These are phyloP conservation scores for Deakozyma indianensis DNA, from an alignment of 805 yeast species.

Conservation along the genomic window DNA sequence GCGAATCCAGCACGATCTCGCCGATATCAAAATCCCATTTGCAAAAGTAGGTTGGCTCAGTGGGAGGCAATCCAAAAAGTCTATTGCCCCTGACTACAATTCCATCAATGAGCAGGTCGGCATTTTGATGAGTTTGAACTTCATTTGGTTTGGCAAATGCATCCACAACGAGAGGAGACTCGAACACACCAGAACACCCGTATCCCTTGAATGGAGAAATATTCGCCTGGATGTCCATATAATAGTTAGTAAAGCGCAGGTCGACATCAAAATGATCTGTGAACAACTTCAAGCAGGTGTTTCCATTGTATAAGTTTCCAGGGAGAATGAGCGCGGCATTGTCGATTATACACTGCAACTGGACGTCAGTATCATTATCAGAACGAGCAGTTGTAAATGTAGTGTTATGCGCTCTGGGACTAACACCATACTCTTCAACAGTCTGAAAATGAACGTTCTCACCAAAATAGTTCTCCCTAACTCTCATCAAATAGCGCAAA, in stretches of 20 bases:
- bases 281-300: conserved; percentile 44
- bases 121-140: neutral
- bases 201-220: conserved; percentile 40
- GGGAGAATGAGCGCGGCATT: conserved; percentile 68
- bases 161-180: conserved; percentile 8
- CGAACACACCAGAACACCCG: conserved; percentile 6
- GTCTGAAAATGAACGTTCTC: conserved; percentile 73
- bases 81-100: conserved; percentile 50
- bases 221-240: conserved; percentile 75
- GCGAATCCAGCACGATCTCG: conserved; percentile 36
- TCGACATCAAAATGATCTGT: conserved; percentile 62
- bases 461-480: conserved; percentile 86
- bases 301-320: conserved; percentile 48
- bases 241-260: conserved; percentile 75
- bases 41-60: conserved; percentile 76
- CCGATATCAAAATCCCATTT: conserved; percentile 80
- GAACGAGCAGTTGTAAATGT: conserved; percentile 6
- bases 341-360: conserved; percentile 54
- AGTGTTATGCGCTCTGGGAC: conserved; percentile 7
- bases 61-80: conserved; percentile 85
- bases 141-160: conserved; percentile 5
- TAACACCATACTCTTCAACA: conserved; percentile 57
- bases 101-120: conserved; percentile 8
- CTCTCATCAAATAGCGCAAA: conserved; percentile 54
- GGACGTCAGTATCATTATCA: conserved; percentile 63